Percentiles rank a stretch among this genome's conserved stretches.
These are phyloP conservation scores for Rubia yunnanensis DNA, from an alignment of 257 asterid genomes.

Conservation along the genomic window DNA sequence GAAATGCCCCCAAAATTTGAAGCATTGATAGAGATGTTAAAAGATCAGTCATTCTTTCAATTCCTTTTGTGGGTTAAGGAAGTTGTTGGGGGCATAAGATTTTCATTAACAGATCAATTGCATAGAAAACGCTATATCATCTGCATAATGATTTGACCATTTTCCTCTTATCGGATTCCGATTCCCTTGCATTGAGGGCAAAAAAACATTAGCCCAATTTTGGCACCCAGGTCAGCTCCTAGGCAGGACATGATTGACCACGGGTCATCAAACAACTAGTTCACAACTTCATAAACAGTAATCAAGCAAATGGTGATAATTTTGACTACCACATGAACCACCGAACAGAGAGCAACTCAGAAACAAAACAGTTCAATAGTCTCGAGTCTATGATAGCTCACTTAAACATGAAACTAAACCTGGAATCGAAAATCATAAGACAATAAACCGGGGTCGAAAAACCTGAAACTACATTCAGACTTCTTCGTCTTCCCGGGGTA, in stretches of 20 bases:
- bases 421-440: slow-evolving; percentile 22
- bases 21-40: slow-evolving; percentile 39
- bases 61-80: slow-evolving; percentile 30
- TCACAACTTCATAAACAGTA: slow-evolving; percentile 12
- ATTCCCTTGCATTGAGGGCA: no score
- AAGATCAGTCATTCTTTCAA: slow-evolving; percentile 24
- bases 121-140: slow-evolving; percentile 16
- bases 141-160: slow-evolving; percentile 26
- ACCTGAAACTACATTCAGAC: slow-evolving; percentile 48
- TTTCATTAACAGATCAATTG: slow-evolving; percentile 17
- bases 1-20: slow-evolving; percentile 25
- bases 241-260: slow-evolving; percentile 1
- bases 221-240: no score
- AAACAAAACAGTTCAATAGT: slow-evolving; percentile 18
- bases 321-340: slow-evolving; percentile 12
- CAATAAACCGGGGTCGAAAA: slow-evolving; percentile 33
- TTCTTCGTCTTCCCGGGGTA: slow-evolving; percentile 29
- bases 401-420: slow-evolving; percentile 23
- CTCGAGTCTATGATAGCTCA: slow-evolving; percentile 40
- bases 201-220: no score
- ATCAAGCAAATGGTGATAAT: slow-evolving; percentile 17
- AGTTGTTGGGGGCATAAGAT: slow-evolving; percentile 18
- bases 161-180: neutral
- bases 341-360: slow-evolving; percentile 24
- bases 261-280: slow-evolving; percentile 11